Evolutionary conservation across 2,329 filamentous ascomycete genomes (phyloP), one percentile per base, ranked within the genome.

Genomic region (Calonectria pauciramosa): DNA sequence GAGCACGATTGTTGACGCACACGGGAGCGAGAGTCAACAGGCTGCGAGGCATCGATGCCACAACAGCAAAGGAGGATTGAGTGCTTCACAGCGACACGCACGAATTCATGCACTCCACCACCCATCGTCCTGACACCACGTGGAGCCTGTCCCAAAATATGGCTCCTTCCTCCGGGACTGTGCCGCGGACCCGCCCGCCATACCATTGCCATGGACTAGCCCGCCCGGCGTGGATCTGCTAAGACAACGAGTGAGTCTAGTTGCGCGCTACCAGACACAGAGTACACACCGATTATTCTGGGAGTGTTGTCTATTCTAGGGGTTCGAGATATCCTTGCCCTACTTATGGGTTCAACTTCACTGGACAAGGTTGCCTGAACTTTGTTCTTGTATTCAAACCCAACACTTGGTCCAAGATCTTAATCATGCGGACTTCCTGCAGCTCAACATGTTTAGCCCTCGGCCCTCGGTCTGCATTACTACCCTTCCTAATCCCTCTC

Each of bases 141-240:
- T 82, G 80, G 80, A 81, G 77, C 74, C 59, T 75, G 73, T 75
- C 78, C 79, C 74, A 81, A 79, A 78, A 68, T 67, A 77, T 76
- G 73, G 70, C 77, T 77, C 76, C 76, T 65, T 77, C 71, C 76
- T 71, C 78, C 80, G 80, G 80, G 77, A 82, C 71, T 69, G 71
- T 79, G 78, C 80, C 80, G 79, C 80, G 80, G 79, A 81, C 79
- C 80, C 80, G 75, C 74, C 74, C 73, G 69, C 77, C 66, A 80
- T 74, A 75, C 69, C 68, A 78, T 76, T 70, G 34, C 52, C 52
- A 73, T 69, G 68, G 54, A 69, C 72, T 76, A 75, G 68, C 60
- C 52, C 68, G 30, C 32, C 47, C 66, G 70, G 71, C 72, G 73
- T 78, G 77, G 76, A 76, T 75, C 63, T 66, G 68, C 52, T 36